These are phyloP conservation scores for Pseudopyricularia javanii DNA, from an alignment of 2,329 filamentous ascomycete genomes.

Conservation along the genomic window DNA sequence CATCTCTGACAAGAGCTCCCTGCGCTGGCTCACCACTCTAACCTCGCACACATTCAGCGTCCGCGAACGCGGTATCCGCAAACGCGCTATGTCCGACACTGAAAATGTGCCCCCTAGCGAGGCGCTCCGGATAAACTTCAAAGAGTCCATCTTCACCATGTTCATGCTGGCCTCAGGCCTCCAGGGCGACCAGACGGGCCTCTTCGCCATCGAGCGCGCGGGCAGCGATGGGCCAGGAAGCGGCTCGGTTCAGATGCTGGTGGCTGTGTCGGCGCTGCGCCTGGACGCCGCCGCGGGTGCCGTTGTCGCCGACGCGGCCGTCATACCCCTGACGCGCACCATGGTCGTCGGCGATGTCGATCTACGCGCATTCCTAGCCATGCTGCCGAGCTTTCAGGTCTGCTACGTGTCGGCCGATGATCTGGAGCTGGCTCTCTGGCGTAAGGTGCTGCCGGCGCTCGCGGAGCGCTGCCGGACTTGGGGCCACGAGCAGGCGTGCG, in stretches of 20 bases:
- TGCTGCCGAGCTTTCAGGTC: slow-evolving; percentile 22
- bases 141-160: slow-evolving; percentile 33
- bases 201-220: slow-evolving; percentile 28
- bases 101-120: slow-evolving; percentile 3
- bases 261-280: slow-evolving; percentile 29
- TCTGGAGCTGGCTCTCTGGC: slow-evolving; percentile 45
- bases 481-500: slow-evolving; percentile 25
- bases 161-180: slow-evolving; percentile 32
- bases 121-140: slow-evolving; percentile 29
- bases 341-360: slow-evolving; percentile 16
- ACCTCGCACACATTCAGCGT: slow-evolving; percentile 26
- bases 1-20: slow-evolving; percentile 17
- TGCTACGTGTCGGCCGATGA: slow-evolving; percentile 29
- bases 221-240: slow-evolving; percentile 7
- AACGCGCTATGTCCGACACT: slow-evolving; percentile 10
- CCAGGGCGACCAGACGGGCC: slow-evolving; percentile 28
- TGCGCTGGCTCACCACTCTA: slow-evolving; percentile 25
- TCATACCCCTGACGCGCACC: slow-evolving; percentile 27
- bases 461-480: slow-evolving; percentile 37
- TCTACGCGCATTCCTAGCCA: slow-evolving; percentile 24
- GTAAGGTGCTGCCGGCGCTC: slow-evolving; percentile 26
- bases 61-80: slow-evolving; percentile 25
- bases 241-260: slow-evolving; percentile 25
- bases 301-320: slow-evolving; percentile 33
- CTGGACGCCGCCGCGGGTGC: slow-evolving; percentile 28